phyloP scores from a whole-genome alignment of 2,329 filamentous ascomycete species.

The Pestalotiopsis fici region DNA sequence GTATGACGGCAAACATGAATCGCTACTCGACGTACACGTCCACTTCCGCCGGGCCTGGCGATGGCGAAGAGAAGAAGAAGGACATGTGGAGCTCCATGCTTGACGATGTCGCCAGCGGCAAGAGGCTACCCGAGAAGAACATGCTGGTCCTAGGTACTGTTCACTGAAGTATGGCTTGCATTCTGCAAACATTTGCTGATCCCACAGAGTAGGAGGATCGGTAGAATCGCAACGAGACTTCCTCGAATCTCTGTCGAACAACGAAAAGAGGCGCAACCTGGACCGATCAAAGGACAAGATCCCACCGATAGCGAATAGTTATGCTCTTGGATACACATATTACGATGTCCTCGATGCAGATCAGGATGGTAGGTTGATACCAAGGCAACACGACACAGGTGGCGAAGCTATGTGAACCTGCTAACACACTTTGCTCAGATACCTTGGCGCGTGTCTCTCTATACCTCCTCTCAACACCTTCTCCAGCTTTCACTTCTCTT shows the following conservation, averaged over 20 bases:
- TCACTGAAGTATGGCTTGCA: background rate
- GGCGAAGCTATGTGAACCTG: constrained; percentile 14
- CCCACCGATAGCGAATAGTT: constrained; percentile 85
- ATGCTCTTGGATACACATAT: constrained; percentile 92
- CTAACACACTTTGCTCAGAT: constrained; percentile 51
- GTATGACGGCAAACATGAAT: constrained; percentile 55
- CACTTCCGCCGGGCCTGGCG: constrained; percentile 44
- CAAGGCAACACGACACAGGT: background rate
- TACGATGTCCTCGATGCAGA: constrained; percentile 92
- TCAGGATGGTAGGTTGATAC: constrained; percentile 71
- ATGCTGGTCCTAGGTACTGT: constrained; percentile 75
- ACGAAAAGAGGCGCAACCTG: constrained; percentile 52
- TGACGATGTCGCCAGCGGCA: constrained; percentile 85
- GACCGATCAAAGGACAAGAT: constrained; percentile 60
- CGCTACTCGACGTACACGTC: constrained; percentile 61
- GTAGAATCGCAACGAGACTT: constrained; percentile 85
- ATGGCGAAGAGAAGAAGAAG: constrained; percentile 73
- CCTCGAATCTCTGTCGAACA: constrained; percentile 63
- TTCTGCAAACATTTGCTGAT: background rate
- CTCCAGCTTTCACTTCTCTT: constrained; percentile 78
- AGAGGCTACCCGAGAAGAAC: constrained; percentile 89
- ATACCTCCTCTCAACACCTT: constrained; percentile 85
- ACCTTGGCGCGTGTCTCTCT: constrained; percentile 86
- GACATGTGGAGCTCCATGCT: constrained; percentile 96
- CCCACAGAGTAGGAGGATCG: constrained; percentile 63